Evolutionary conservation across 2,329 filamentous ascomycete genomes (phyloP).

Genomic region (Trichoderma asperellum): DNA sequence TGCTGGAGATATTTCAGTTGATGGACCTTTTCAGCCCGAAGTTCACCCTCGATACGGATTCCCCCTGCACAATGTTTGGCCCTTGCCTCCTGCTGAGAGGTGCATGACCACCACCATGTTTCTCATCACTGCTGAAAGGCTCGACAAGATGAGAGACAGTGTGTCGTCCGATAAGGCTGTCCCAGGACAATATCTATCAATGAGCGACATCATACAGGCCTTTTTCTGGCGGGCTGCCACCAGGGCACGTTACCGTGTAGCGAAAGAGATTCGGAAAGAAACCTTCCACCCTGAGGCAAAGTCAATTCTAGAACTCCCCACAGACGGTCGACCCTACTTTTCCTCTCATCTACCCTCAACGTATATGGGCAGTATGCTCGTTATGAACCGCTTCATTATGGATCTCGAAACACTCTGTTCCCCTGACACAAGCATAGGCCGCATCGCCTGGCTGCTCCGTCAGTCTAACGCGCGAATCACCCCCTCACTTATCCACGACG

Average conservation of each 20-base stretch:
- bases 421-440: conserved; percentile 34
- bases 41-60: conserved; percentile 33
- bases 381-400: conserved; percentile 38
- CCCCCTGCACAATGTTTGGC: conserved; percentile 38
- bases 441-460: conserved; percentile 35
- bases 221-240: conserved; percentile 46
- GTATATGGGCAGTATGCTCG: conserved; percentile 38
- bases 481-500: conserved; percentile 37
- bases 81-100: conserved; percentile 37
- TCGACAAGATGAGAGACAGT: conserved; percentile 28
- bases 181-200: conserved; percentile 33
- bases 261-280: conserved; percentile 32
- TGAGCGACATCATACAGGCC: conserved; percentile 47
- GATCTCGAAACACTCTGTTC: conserved; percentile 37
- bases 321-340: conserved; percentile 40
- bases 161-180: not conserved
- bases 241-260: conserved; percentile 42
- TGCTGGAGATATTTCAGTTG: too few species aligned
- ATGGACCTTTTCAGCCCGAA: not conserved
- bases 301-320: conserved; percentile 43
- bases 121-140: conserved; percentile 39
- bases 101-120: conserved; percentile 40
- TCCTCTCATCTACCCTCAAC: conserved; percentile 37
- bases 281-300: conserved; percentile 33
- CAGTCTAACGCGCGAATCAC: conserved; percentile 36